Conservation (phyloP, 2,329 filamentous ascomycete genomes). For the Stachybotrys elegans region DNA sequence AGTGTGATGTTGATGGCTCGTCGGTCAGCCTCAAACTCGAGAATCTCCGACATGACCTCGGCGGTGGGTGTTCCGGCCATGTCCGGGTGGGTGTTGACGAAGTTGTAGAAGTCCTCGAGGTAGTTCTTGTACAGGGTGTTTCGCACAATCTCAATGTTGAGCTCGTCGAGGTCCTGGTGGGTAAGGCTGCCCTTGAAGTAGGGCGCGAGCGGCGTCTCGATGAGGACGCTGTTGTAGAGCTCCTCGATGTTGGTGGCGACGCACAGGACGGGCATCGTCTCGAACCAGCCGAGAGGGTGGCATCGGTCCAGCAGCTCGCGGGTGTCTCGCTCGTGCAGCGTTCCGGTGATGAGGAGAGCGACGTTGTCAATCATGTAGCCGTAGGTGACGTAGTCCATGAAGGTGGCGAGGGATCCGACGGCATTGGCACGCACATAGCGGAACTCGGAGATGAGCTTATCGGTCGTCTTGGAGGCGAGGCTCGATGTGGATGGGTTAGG, state of each 20-base stretch:
- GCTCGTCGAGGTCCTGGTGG: conserved; percentile 94
- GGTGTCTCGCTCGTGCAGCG: conserved; percentile 94
- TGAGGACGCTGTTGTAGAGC: conserved; percentile 94
- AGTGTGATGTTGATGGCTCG: conserved; percentile 98
- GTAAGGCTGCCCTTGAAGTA: conserved; percentile 97
- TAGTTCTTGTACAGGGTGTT: conserved; percentile 99
- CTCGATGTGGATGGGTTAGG: conserved; percentile 96
- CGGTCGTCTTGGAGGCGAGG: conserved; percentile 90
- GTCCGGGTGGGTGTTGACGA: conserved; percentile 84
- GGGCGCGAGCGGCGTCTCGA: conserved; percentile 90
- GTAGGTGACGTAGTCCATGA: conserved; percentile 98
- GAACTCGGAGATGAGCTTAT: conserved; percentile 97
- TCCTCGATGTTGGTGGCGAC: conserved; percentile 98
- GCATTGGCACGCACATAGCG: conserved; percentile 93
- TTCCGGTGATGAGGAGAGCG: conserved; percentile 94
- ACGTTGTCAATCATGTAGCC: conserved; percentile 99
- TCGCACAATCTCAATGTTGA: conserved; percentile 98
- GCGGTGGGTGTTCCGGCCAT: conserved; percentile 84
- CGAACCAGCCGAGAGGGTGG: conserved; percentile 96
- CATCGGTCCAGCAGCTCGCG: conserved; percentile 92
- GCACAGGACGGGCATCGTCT: conserved; percentile 96
- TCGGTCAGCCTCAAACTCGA: conserved; percentile 95
- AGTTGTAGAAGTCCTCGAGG: conserved; percentile 93
- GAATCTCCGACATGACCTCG: conserved; percentile 91
- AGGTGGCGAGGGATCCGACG: conserved; percentile 83